Evolutionary conservation across 768 basidiomycete genomes (phyloP).

Genomic region (Pleurotus salmoneostramineus): DNA sequence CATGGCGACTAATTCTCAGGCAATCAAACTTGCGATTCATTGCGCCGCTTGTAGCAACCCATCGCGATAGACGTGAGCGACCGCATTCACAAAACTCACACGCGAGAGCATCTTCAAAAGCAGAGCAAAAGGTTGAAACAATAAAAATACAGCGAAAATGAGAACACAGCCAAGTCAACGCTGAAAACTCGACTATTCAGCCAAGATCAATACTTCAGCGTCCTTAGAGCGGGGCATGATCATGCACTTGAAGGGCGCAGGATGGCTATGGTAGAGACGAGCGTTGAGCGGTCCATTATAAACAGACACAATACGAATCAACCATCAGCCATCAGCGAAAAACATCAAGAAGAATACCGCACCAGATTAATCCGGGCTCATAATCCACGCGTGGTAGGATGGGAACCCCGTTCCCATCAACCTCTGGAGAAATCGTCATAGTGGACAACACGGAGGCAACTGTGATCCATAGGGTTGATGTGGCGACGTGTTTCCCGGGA

Average conservation of each 20-base stretch:
- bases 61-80: no score
- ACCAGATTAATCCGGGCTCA: not conserved
- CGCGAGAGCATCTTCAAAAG: no score
- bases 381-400: not conserved
- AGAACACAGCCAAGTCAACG: no score
- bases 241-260: not conserved
- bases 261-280: not conserved
- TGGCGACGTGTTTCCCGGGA: not conserved
- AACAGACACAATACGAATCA: not conserved
- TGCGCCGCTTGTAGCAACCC: no score
- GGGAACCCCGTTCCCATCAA: not conserved
- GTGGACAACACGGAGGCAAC: not conserved
- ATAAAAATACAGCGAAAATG: no score
- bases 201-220: not conserved
- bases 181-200: not conserved
- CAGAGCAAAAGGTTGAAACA: no score
- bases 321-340: not conserved
- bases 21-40: no score
- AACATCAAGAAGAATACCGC: not conserved
- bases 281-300: no score
- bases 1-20: no score
- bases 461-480: not conserved
- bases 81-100: no score
- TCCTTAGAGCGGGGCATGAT: not conserved
- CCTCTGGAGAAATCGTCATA: not conserved